phyloP scores from a whole-genome alignment of 257 asterid species.

The Solanum appendiculatum region DNA sequence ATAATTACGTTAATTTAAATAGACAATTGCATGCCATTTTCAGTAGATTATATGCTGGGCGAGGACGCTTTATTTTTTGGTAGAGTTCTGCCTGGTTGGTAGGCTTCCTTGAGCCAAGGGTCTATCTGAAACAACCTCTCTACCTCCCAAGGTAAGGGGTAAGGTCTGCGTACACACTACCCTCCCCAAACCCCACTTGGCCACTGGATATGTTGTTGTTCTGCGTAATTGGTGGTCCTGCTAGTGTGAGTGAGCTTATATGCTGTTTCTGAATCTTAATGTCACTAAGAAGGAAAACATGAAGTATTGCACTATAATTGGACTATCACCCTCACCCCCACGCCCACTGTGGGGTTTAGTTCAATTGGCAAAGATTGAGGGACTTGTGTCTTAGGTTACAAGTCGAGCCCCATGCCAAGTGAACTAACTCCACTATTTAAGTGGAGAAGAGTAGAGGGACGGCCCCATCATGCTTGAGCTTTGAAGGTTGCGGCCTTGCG shows the following conservation, averaged over 20 bases:
- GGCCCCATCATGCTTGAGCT: neutral
- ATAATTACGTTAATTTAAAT: no score
- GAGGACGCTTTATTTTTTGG: neutral
- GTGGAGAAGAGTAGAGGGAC: neutral
- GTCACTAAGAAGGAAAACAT: neutral
- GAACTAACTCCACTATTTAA: neutral
- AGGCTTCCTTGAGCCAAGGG: neutral
- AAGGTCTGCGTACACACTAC: neutral
- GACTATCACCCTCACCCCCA: neutral
- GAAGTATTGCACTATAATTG: neutral
- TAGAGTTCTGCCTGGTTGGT: neutral
- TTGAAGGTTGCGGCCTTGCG: neutral
- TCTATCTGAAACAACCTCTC: neutral
- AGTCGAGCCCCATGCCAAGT: neutral
- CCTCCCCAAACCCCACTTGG: neutral
- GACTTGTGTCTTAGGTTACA: neutral
- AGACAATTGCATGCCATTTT: neutral
- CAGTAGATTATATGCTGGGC: neutral
- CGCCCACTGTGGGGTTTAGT: neutral
- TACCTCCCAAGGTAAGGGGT: neutral
- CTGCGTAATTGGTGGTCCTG: neutral
- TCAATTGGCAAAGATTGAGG: neutral
- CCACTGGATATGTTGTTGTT: neutral
- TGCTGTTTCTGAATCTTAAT: neutral
- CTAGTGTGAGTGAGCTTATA: neutral